Conservation (phyloP, 345 rosid species). For the Hypericum perforatum region DNA sequence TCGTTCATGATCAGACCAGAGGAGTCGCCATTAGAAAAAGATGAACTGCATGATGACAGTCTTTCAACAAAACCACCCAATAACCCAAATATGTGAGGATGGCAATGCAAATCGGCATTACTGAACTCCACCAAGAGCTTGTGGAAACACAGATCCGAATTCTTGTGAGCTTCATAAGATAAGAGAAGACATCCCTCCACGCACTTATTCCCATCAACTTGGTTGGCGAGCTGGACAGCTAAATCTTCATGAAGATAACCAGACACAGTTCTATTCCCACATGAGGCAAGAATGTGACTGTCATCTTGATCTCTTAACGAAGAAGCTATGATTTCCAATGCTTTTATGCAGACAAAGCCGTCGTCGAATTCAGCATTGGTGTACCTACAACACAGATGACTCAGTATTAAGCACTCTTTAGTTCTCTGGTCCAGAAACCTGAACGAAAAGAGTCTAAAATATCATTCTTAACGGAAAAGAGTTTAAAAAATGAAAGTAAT, state of each 20-base stretch:
- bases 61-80: constrained; percentile 41
- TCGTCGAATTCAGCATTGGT: constrained; percentile 36
- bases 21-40: constrained; percentile 16
- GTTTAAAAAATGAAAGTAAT: no score
- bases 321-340: constrained; percentile 36
- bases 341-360: constrained; percentile 38
- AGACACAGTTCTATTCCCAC: constrained; percentile 30
- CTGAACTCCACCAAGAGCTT: constrained; percentile 39
- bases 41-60: constrained; percentile 32
- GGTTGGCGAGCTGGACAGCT: constrained; percentile 14
- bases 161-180: constrained; percentile 39
- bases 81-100: constrained; percentile 49
- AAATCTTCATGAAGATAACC: constrained; percentile 25
- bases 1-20: constrained; percentile 14
- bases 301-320: constrained; percentile 31
- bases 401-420: not conserved
- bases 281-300: constrained; percentile 38
- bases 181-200: constrained; percentile 41
- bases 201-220: constrained; percentile 17
- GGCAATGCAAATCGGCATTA: constrained; percentile 72
- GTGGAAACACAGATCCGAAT: constrained; percentile 19
- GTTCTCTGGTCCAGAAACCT: not conserved
- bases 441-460: not conserved
- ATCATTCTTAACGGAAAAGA: no score
- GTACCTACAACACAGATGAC: constrained; percentile 38